A percentile compares a stretch with the other conserved stretches of the same genome.
Evolutionary conservation across 1,284 basidiomycete genomes (phyloP).

Genomic region (Ceratobasidium papillatum): DNA sequence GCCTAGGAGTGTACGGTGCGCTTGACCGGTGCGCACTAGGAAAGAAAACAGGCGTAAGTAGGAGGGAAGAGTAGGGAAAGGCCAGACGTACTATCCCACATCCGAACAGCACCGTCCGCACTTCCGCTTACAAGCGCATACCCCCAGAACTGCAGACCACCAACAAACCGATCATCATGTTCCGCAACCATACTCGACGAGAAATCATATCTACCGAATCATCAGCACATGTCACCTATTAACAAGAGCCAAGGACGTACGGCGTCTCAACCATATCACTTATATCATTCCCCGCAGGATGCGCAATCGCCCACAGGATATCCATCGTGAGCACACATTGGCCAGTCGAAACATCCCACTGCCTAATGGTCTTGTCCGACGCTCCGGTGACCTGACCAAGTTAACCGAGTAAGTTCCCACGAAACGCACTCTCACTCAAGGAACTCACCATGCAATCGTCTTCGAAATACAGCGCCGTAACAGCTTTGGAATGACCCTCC

Average conservation of each 20-base stretch:
- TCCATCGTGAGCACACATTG: conserved; percentile 99
- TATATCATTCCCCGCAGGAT: conserved; percentile 63
- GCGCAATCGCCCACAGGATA: conserved; percentile 98
- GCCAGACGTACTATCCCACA: conserved; percentile 93
- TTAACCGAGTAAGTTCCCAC: conserved; percentile 2
- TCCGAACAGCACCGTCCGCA: conserved; percentile 94
- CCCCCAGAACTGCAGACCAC: conserved; percentile 98
- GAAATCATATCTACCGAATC: conserved; percentile 57
- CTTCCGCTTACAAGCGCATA: conserved; percentile 97
- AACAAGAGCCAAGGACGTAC: not conserved
- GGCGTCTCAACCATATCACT: conserved; percentile 17
- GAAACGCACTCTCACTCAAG: not conserved
- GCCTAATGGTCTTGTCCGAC: conserved; percentile 96
- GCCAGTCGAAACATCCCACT: conserved; percentile 97
- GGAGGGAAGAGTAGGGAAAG: not conserved
- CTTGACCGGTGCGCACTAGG: conserved; percentile 95
- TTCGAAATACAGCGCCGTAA: conserved; percentile 95
- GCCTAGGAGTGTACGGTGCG: conserved; percentile 91
- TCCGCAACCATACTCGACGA: conserved; percentile 70
- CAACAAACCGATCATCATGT: conserved; percentile 93
- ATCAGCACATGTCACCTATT: conserved; percentile 56
- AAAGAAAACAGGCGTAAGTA: not conserved
- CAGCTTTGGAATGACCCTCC: conserved; percentile 92
- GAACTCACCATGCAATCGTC: conserved; percentile 83
- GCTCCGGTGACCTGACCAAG: conserved; percentile 86